These are phyloP conservation scores for Apostasia shenzhenica DNA, from an alignment of 106 monocot species.

Conservation along the genomic window DNA sequence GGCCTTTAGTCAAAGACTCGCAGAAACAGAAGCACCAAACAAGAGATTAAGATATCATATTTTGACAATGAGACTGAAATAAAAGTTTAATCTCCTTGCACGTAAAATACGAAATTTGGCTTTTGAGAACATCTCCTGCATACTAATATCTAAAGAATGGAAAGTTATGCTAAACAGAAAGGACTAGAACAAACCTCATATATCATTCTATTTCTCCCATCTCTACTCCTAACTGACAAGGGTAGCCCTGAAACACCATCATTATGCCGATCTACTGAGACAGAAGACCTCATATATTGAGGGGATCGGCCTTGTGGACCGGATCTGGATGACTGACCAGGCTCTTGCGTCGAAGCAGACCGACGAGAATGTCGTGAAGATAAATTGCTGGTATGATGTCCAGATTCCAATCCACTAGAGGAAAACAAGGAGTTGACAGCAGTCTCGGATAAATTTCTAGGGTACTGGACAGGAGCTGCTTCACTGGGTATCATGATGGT, in stretches of 20 bases:
- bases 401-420: conserved; percentile 23
- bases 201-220: conserved; percentile 58
- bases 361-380: conserved; percentile 23
- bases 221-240: conserved; percentile 44
- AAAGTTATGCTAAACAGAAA: too few species aligned
- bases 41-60: too few species aligned
- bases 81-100: too few species aligned
- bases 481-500: conserved; percentile 32
- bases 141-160: too few species aligned
- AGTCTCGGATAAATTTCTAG: conserved; percentile 30
- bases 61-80: too few species aligned
- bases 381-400: conserved; percentile 22
- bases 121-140: too few species aligned
- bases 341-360: conserved; percentile 23
- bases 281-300: conserved; percentile 32
- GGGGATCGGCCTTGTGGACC: conserved; percentile 21
- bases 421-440: conserved; percentile 10
- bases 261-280: conserved; percentile 34
- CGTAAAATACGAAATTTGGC: too few species aligned
- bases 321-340: conserved; percentile 16
- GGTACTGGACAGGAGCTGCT: conserved; percentile 19
- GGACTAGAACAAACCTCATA: conserved; percentile 35
- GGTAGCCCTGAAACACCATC: conserved; percentile 35
- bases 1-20: too few species aligned
- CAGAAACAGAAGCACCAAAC: too few species aligned